These are phyloP conservation scores for Aspergillus bertholletiae DNA, from an alignment of 495 filamentous ascomycete genomes.

Conservation along the genomic window DNA sequence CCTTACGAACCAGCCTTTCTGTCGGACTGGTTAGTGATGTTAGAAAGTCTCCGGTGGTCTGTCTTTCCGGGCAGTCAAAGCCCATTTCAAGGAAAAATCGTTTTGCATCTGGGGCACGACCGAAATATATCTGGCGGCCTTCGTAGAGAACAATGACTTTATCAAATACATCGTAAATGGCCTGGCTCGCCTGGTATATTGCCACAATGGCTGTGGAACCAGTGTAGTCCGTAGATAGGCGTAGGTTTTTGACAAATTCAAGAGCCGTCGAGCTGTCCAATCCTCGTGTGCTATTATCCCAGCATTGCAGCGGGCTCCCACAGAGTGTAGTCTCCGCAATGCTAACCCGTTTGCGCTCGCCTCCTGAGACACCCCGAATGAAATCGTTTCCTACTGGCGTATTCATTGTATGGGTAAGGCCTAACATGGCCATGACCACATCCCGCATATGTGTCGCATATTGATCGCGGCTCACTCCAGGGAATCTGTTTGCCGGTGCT, in stretches of 20 bases:
- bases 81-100: constrained; percentile 72
- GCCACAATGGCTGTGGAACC: constrained; percentile 69
- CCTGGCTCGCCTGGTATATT: constrained; percentile 80
- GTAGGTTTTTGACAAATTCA: constrained; percentile 71
- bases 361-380: constrained; percentile 74
- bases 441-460: constrained; percentile 67
- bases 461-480: constrained; percentile 53
- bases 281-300: constrained; percentile 77
- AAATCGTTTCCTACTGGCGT: constrained; percentile 79
- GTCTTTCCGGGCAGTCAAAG: constrained; percentile 67
- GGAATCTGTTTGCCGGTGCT: constrained; percentile 58
- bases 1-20: constrained; percentile 60
- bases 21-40: constrained; percentile 72
- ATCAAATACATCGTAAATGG: constrained; percentile 74
- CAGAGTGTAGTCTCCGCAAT: constrained; percentile 70
- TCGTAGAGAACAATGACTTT: constrained; percentile 78
- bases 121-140: constrained; percentile 81
- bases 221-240: constrained; percentile 61
- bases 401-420: constrained; percentile 70
- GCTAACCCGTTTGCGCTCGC: constrained; percentile 79
- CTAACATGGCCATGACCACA: constrained; percentile 77
- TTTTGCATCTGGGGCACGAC: constrained; percentile 56
- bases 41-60: constrained; percentile 76
- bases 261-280: constrained; percentile 77
- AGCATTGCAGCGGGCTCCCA: constrained; percentile 69